These are phyloP conservation scores for Neurospora sp. DNA, from an alignment of 495 filamentous ascomycete species.

Conservation along the genomic window DNA sequence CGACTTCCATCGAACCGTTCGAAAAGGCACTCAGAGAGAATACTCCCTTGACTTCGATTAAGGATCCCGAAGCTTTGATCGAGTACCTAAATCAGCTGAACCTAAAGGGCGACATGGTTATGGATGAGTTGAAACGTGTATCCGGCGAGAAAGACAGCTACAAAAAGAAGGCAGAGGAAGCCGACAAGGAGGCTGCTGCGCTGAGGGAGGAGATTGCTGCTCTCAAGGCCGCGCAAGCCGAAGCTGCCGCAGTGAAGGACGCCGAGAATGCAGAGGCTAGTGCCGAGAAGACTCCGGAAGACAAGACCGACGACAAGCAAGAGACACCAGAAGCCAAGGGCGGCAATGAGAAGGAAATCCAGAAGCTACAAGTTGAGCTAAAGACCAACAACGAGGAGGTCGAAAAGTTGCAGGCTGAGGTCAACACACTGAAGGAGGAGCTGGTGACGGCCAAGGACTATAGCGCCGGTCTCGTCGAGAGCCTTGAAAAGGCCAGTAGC, in stretches of 20 bases:
- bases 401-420: slow-evolving; percentile 25
- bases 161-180: slow-evolving; percentile 63
- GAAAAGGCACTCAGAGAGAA: slow-evolving; percentile 84
- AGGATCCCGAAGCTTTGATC: slow-evolving; percentile 71
- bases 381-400: slow-evolving; percentile 37
- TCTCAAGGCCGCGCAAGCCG: slow-evolving; percentile 20
- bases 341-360: slow-evolving; percentile 50
- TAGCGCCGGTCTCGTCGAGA: slow-evolving; percentile 52
- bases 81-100: slow-evolving; percentile 92
- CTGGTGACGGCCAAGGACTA: slow-evolving; percentile 49
- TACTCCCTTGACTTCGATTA: slow-evolving; percentile 80
- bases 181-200: slow-evolving; percentile 52
- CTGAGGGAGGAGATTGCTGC: slow-evolving; percentile 33
- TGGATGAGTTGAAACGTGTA: slow-evolving; percentile 86
- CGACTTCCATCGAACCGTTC: slow-evolving; percentile 79
- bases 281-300: not conserved
- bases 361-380: slow-evolving; percentile 52
- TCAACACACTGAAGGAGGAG: slow-evolving; percentile 27
- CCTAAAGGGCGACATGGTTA: slow-evolving; percentile 76
- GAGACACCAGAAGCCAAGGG: slow-evolving; percentile 29
- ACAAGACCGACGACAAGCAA: not conserved
- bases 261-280: not conserved
- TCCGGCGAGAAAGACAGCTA: slow-evolving; percentile 69
- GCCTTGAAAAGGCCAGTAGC: slow-evolving; percentile 47
- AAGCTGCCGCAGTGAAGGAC: slow-evolving; percentile 16